A percentile compares a stretch with the other conserved stretches of the same genome.
Evolutionary conservation across 177 flowering plant genomes (phyloP).

Genomic region (Vitis hybrid): DNA sequence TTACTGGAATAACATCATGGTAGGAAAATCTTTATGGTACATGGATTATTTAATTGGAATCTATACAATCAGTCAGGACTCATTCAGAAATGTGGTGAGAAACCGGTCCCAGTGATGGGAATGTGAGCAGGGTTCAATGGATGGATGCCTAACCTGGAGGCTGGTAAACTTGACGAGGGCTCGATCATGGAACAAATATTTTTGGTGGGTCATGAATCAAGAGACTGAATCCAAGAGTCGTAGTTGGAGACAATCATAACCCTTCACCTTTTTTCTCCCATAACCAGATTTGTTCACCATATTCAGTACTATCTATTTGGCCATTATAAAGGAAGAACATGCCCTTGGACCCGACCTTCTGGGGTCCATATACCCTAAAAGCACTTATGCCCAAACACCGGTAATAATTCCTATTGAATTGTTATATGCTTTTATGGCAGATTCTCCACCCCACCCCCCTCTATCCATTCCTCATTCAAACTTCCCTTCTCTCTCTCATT

Average conservation of each 20-base stretch:
- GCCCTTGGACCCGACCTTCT: slow-evolving; percentile 14
- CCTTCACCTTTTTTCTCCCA: neutral
- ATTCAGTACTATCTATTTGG: neutral
- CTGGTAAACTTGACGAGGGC: neutral
- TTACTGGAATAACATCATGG: neutral
- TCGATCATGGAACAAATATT: neutral
- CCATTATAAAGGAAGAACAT: slow-evolving; percentile 17
- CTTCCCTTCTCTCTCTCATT: neutral
- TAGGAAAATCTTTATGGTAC: too few relatives aligned
- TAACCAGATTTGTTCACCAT: neutral
- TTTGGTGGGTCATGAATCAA: neutral
- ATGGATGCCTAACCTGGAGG: neutral
- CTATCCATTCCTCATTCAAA: neutral
- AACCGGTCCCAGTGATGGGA: too few relatives aligned
- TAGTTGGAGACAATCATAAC: neutral
- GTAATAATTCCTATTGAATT: slow-evolving; percentile 5
- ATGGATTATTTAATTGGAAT: too few relatives aligned
- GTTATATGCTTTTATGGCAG: slow-evolving; percentile 9
- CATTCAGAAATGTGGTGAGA: too few relatives aligned
- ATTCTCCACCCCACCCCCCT: slow-evolving; percentile 7
- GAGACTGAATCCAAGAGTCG: neutral
- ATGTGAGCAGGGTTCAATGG: too few relatives aligned
- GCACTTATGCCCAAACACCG: neutral
- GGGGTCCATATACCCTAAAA: slow-evolving; percentile 14
- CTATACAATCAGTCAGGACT: too few relatives aligned